Conservation (phyloP, 1,139 yeast genomes). For the Hyphopichia fennica region DNA sequence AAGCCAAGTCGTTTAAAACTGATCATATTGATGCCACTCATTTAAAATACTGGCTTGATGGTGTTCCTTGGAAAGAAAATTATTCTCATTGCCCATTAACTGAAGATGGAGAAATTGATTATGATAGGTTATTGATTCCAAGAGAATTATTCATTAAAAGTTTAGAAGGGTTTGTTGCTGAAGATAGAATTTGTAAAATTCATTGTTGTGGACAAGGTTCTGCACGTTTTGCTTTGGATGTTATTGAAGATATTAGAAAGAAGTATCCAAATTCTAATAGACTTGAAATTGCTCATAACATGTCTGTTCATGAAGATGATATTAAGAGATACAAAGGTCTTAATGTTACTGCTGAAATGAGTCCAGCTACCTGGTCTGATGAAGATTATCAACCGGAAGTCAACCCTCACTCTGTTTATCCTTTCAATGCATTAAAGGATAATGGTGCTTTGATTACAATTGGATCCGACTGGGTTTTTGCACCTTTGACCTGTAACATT, state of each 20-base stretch:
- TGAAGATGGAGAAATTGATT: slow-evolving; percentile 17
- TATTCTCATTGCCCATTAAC: slow-evolving; percentile 17
- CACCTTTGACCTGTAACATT: slow-evolving; percentile 22
- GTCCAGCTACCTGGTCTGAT: slow-evolving; percentile 22
- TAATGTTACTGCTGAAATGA: slow-evolving; percentile 21
- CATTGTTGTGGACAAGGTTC: slow-evolving; percentile 23
- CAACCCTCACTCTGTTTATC: slow-evolving; percentile 20
- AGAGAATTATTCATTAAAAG: slow-evolving; percentile 18
- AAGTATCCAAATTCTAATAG: slow-evolving; percentile 18
- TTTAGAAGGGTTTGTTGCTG: slow-evolving; percentile 18
- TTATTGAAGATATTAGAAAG: slow-evolving; percentile 19
- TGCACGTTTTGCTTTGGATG: slow-evolving; percentile 20
- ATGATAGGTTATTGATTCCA: slow-evolving; percentile 17
- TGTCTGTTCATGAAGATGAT: slow-evolving; percentile 19
- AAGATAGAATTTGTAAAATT: slow-evolving; percentile 20
- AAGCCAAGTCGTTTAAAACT: slow-evolving; percentile 17
- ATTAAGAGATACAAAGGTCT: slow-evolving; percentile 16
- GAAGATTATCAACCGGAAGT: slow-evolving; percentile 21
- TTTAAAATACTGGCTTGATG: slow-evolving; percentile 21
- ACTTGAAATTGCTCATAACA: slow-evolving; percentile 22
- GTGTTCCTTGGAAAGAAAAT: slow-evolving; percentile 22
- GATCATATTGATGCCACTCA: slow-evolving; percentile 20
- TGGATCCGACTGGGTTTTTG: slow-evolving; percentile 24
- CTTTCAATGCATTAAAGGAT: slow-evolving; percentile 17
- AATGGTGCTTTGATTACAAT: slow-evolving; percentile 20